Evolutionary conservation across 2,329 filamentous ascomycete species (phyloP), one percentile per base, ranked within the genome.

Genomic region (Scopulariopsis brevicaulis): DNA sequence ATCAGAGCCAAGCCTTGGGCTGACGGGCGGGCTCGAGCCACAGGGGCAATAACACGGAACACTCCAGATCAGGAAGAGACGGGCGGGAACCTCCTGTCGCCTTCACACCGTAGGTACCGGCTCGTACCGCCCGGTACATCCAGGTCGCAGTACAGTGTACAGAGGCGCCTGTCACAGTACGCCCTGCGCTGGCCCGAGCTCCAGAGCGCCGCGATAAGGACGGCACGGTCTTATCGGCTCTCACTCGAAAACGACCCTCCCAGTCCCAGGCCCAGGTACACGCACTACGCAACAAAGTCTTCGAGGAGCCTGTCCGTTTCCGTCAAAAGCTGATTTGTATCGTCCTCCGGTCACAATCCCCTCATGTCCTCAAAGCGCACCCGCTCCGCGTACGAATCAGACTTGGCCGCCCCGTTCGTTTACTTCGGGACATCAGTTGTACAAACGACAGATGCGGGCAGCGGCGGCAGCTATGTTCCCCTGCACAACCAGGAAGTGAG

Each of bases 401-500:
- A 93, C 66, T 73, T 84, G 54, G 78, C 83, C 70, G 85, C 89
- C 15, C 86, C 89, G 1, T 96, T 84, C 70, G 88, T 87, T 58
- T 68, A 87, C 59, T 96, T 87, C 69, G 94, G 94, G 68, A 96
- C 90, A 2, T 86, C 92, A 10, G 79, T 99, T 18, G 91, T 91
- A 1, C 83, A 89, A 60, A 90, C 96, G 66, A 79, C 86, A 54
- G 82, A 90, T 22, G 78, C 82, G 43, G 86, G 90, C 65, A 92
- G 97, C 70, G 90, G 96, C 74, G 93, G 92, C 61, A 90, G 89
- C 48, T 97, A 92, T 68, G 83, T 96, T 18, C 94, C 94, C 0
- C 74, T 96, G n/a, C 97, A 94, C 91, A 96, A 97, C 75, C 94
- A 99, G 76, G 93, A 96, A 69, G 92, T 96, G 69, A 89, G 87